Evolutionary conservation across 2,329 filamentous ascomycete species (phyloP).

Genomic region (Ceratocystis variospora): DNA sequence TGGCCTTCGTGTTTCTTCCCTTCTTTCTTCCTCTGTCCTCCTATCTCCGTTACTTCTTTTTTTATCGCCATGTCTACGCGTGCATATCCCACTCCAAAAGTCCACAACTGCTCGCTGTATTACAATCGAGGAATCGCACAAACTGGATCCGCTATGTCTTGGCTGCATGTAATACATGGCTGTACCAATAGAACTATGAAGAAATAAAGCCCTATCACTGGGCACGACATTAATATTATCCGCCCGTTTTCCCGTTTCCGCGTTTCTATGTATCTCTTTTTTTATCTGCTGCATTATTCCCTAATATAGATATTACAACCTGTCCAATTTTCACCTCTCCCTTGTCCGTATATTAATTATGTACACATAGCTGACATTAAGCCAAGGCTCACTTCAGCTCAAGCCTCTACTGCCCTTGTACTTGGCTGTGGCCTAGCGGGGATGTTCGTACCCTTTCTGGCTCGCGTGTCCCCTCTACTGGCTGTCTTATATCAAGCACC

Average conservation of each 20-base stretch:
- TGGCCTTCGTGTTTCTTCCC: background rate
- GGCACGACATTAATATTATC: background rate
- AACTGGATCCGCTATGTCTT: background rate
- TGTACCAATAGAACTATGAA: background rate
- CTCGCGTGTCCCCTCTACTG: background rate
- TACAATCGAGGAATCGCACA: background rate
- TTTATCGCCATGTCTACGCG: too few relatives aligned
- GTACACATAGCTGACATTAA: background rate
- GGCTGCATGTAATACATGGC: background rate
- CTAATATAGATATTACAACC: background rate
- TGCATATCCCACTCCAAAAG: background rate
- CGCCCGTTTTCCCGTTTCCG: background rate
- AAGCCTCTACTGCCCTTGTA: background rate
- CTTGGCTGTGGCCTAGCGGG: background rate
- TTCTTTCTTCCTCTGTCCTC: too few relatives aligned
- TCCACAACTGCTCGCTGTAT: background rate
- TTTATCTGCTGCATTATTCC: background rate
- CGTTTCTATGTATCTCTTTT: too few relatives aligned
- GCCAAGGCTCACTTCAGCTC: conserved; percentile 5
- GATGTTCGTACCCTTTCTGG: background rate
- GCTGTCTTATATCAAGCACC: background rate
- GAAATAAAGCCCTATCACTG: background rate
- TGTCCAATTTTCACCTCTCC: background rate
- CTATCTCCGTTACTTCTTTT: too few relatives aligned
- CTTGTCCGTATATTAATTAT: background rate